These are phyloP conservation scores for Neurospora discreta DNA, from an alignment of 495 filamentous ascomycete species.

Conservation along the genomic window DNA sequence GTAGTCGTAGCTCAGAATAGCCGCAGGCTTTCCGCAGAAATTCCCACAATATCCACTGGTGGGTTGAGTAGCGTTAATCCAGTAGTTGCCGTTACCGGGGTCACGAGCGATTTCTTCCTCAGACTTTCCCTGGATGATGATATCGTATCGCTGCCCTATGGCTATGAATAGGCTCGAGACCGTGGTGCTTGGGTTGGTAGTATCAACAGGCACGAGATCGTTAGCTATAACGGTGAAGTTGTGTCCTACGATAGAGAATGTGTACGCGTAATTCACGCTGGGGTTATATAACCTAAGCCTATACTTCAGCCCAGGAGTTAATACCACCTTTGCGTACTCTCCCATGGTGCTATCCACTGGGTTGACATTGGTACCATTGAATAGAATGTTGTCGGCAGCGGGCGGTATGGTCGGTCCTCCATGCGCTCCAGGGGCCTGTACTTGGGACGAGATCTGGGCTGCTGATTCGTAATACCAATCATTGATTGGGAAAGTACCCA, in stretches of 20 bases:
- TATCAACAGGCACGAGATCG: conserved; percentile 37
- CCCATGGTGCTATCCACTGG: conserved; percentile 18
- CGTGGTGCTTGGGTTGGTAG: conserved; percentile 24
- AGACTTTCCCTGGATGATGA: conserved; percentile 39
- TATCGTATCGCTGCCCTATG: conserved; percentile 57
- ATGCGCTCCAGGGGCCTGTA: background rate
- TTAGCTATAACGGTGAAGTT: conserved; percentile 36
- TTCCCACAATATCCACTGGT: background rate
- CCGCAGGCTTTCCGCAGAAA: background rate
- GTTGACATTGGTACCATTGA: conserved; percentile 30
- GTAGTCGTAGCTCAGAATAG: conserved; percentile 9
- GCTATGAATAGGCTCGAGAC: conserved; percentile 34
- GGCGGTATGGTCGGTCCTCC: background rate
- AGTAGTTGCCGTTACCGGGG: conserved; percentile 35
- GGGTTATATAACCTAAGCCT: conserved; percentile 45
- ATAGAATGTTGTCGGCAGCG: background rate
- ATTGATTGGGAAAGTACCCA: conserved; percentile 31
- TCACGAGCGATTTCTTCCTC: conserved; percentile 29
- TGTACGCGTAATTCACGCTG: conserved; percentile 35
- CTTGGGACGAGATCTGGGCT: conserved; percentile 6
- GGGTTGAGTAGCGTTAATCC: conserved; percentile 4
- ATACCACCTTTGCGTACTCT: conserved; percentile 19
- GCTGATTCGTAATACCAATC: conserved; percentile 33
- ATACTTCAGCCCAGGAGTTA: conserved; percentile 32
- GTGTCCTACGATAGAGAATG: conserved; percentile 41